A percentile compares a stretch with the other conserved stretches of the same genome.
phyloP scores from a whole-genome alignment of 1,284 basidiomycete species.

The Sporisorium sorghi region DNA sequence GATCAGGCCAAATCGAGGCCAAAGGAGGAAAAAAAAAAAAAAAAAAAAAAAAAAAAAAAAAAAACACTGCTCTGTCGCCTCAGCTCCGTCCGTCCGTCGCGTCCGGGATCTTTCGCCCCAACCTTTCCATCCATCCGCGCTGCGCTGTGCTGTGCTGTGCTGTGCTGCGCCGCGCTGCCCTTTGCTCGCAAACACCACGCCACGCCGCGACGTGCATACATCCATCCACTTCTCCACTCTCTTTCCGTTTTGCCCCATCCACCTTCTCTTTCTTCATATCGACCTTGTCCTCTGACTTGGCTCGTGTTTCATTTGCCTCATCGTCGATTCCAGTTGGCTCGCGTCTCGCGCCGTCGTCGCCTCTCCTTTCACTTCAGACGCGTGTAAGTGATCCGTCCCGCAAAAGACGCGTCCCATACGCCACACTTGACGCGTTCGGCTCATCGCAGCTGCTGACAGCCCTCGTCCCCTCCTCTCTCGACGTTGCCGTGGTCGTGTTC shows the following conservation, averaged over 20 bases:
- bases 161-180: no score
- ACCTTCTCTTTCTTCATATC: neutral
- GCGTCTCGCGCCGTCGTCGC: constrained; percentile 41
- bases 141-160: no score
- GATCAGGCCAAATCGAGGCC: constrained; percentile 13
- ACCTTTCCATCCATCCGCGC: neutral
- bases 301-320: constrained; percentile 8
- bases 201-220: constrained; percentile 30
- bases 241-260: constrained; percentile 7
- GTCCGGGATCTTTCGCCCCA: neutral
- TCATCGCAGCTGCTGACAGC: constrained; percentile 39
- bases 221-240: constrained; percentile 30
- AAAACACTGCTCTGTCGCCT: constrained; percentile 12
- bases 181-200: neutral
- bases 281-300: constrained; percentile 29
- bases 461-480: constrained; percentile 1
- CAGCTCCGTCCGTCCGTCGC: constrained; percentile 11
- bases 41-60: neutral
- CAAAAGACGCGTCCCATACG: constrained; percentile 31
- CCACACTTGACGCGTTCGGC: constrained; percentile 19
- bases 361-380: constrained; percentile 35
- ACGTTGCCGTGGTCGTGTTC: constrained; percentile 2
- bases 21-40: neutral
- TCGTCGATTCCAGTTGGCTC: constrained; percentile 13
- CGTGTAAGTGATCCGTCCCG: constrained; percentile 33